Base-by-base conservation (phyloP, 352 stramenopile species). In the Phytophthora kernoviae region DNA sequence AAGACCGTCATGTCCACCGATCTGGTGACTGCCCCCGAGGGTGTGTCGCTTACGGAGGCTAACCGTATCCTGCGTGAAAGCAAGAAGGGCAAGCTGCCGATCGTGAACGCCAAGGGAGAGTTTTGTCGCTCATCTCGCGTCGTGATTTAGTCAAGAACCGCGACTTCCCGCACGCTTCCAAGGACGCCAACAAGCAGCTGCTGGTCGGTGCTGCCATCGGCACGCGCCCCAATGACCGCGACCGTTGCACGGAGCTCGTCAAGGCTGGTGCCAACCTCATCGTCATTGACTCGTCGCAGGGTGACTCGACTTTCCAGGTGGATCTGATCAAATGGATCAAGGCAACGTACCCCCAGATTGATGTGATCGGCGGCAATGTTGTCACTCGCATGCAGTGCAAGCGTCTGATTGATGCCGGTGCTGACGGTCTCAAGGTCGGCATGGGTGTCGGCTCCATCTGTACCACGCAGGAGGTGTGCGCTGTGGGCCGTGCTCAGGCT, bases 371-470 rank as follows among this genome's bases (percentile, higher is more conserved):
- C 54, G 98, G 98, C 55, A 99, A 99, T 79, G 96, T 99, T 24
- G 97, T 99, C 24, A 99, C 98, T 33, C 91, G 94, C 45, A 88
- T 88, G 26, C 98, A 99, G 85, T 98, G 96, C 61, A 93, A 98
- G 70, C 96, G 98, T 74, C 88, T 99, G 17, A 99, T 99, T 57
- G 84, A 99, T 43, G 97, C 97, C 26, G 98, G 98, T 40, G 98
- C 96, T 12, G 98, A 99, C 65, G 98, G 97, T n/a, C 85, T 99
- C 43, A 97, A 98, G 62, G 97, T 99, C 40, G 98, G 98, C 58
- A 99, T 99, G 98, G 98, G 98, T 61, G 97, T 99, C 33, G 98
- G 98, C 58, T 99, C 96, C 52, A 99, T 99, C 73, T 99, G 98
- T 81, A 99, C 98, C 33, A 99, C 98, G 21, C 98, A 99, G 82